phyloP scores from a whole-genome alignment of 176 grass and related monocot genomes.

The Bothriochloa decipiens region DNA sequence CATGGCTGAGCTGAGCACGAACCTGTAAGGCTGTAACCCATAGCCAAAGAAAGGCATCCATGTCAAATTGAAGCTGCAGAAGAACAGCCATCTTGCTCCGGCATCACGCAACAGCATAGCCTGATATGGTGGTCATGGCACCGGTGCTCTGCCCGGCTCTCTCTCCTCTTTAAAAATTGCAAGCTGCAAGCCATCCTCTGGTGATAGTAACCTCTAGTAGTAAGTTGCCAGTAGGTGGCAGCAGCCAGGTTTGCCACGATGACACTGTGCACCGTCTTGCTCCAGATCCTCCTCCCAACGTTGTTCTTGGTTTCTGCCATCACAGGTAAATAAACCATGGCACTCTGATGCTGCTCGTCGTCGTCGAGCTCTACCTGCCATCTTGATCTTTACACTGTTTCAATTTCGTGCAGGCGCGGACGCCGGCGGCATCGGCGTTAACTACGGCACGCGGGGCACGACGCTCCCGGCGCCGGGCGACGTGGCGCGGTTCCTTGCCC shows the following conservation, averaged over 20 bases:
- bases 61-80: constrained; percentile 2
- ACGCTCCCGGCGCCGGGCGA: constrained; percentile 57
- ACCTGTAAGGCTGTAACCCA: constrained; percentile 16
- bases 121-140: background rate
- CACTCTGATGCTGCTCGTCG: background rate
- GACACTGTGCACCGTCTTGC: constrained; percentile 6
- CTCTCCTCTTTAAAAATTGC: background rate
- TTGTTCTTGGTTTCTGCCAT: background rate
- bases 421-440: constrained; percentile 64
- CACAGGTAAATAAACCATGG: background rate
- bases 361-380: background rate
- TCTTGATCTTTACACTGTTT: background rate
- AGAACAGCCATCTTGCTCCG: constrained; percentile 11
- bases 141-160: background rate
- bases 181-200: constrained; percentile 2
- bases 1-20: constrained; percentile 25
- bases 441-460: constrained; percentile 62
- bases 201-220: too few relatives aligned
- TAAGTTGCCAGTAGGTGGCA: background rate
- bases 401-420: background rate
- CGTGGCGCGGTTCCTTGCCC: constrained; percentile 69
- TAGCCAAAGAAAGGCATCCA: constrained; percentile 76
- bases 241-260: constrained; percentile 13
- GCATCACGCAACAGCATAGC: constrained; percentile 22
- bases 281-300: constrained; percentile 25